Evolutionary conservation across 2,329 filamentous ascomycete species (phyloP), one percentile per base, ranked within the genome.

Genomic region (Alternaria hordeiaustralica): DNA sequence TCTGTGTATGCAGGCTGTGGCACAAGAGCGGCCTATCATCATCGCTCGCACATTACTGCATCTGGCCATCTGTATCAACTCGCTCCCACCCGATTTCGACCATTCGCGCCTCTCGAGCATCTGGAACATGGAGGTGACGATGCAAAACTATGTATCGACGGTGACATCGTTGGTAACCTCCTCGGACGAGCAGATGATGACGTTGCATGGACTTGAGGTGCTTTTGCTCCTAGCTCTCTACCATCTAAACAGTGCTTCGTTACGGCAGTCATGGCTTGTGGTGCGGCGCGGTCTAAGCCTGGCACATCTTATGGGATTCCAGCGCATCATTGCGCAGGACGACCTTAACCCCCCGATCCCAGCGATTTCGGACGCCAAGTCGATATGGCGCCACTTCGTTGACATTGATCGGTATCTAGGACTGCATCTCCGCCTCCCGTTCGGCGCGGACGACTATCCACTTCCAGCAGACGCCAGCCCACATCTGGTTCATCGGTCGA

Each of bases 241-340:
- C 51, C 71, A 79, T 23, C 60, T 77, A 60, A 75, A 75, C 59
- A 73, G 63, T 33, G 73, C 72, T 4, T 75, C 75, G 45, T 69
- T 78, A 9, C 66, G 76, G 28, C 73, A 78, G 67, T 66, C 76
- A 2, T 79, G 77, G 77, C 74, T 79, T 6, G 65, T 76, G 18
- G 58, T 76, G 26, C 70, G 76, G 43, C 72, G 77, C 44, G 75
- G 74, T n/a, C 66, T 79, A 46, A 78, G 73, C 25, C 61, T 78
- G 6, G 76, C 77, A 15, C 75, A 79, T 21, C 72, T 79, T 3
- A 78, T 79, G 76, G 77, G 77, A 2, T 77, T 79, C 57, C 77
- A 79, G 46, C 77, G 75, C 47, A 79, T 78, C 28, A 71, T 79
- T 13, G 56, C 57, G 2, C 69, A 75, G 51, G 49, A 64, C n/a